Base-by-base conservation (phyloP, 768 basidiomycete genomes). In the Amanita rubescens region DNA sequence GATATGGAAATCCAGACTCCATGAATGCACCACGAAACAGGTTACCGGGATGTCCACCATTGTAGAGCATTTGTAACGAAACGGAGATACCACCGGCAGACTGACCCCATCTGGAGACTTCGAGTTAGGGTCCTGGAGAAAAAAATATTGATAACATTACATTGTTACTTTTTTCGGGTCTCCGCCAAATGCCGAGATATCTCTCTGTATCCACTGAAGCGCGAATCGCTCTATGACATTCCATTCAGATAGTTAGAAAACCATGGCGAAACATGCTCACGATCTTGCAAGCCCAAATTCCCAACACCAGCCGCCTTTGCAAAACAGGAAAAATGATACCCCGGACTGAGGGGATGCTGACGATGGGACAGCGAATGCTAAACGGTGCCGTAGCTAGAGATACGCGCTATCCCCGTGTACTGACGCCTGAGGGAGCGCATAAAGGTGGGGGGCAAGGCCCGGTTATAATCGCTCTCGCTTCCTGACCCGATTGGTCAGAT, bases 211-310 rank as follows among this genome's bases (percentile, higher is more conserved):
- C 85, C 85, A 87, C 52, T 77, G 65, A 6, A 88, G 60, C 1
- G 80, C 83, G 32, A 77, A 65, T 22, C 79, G 72, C 61, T 81
- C 78, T 85, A 63, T 12, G 32, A 17, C 19, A 10, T 25, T 30
- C 14, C 14, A 4, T 37, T 14, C 9, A 35, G 19, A n/a, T 32
- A 11, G 22, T 22, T 10, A 11, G 35, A 19, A 12, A 15, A 44
- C 7, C 11, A n/a, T 15, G 33, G 7, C 9, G 3, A 15, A 19
- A 34, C 25, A 19, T 47, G 68, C 78, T 63, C 59, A 80, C 80
- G 80, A 67, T 87, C 84, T 53, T 76, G 77, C 20, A 88, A 67
- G 15, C 85, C 85, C 20, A 85, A 68, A 60, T 87, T 87, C 1
- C 77, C 80, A 7, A 79, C 68, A 1, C 75, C 76, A 3, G 75